Evolutionary conservation across 345 rosid genomes (phyloP).

Genomic region (Populus deltoides): DNA sequence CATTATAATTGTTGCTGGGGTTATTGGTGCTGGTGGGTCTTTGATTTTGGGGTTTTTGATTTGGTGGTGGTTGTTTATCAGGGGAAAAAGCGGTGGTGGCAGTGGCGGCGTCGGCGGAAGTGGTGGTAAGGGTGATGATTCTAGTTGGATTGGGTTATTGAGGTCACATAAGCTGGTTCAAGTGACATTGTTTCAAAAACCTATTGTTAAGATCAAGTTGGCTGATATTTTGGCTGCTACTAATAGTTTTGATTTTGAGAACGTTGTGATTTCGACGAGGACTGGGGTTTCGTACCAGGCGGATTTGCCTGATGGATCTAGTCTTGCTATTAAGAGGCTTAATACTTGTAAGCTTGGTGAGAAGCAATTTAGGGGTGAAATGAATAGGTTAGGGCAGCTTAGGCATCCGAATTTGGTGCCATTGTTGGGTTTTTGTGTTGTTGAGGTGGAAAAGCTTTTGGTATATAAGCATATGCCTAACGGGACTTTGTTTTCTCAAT

Average conservation of each 20-base stretch:
- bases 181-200: slow-evolving; percentile 87
- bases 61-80: slow-evolving; percentile 84
- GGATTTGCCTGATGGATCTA: slow-evolving; percentile 82
- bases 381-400: slow-evolving; percentile 66
- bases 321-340: slow-evolving; percentile 72
- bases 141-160: slow-evolving; percentile 56
- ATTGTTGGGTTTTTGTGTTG: slow-evolving; percentile 77
- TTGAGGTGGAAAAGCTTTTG: slow-evolving; percentile 75
- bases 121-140: slow-evolving; percentile 31
- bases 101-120: slow-evolving; percentile 21
- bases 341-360: slow-evolving; percentile 56
- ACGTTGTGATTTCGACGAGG: slow-evolving; percentile 50
- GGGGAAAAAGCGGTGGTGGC: slow-evolving; percentile 32
- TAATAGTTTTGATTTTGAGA: slow-evolving; percentile 54
- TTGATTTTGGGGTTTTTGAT: slow-evolving; percentile 69
- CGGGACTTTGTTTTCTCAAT: slow-evolving; percentile 62
- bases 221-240: slow-evolving; percentile 86
- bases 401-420: slow-evolving; percentile 88
- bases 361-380: slow-evolving; percentile 72
- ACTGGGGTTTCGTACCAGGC: slow-evolving; percentile 81
- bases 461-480: slow-evolving; percentile 80
- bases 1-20: slow-evolving; percentile 77
- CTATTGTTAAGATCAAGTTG: slow-evolving; percentile 73
- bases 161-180: slow-evolving; percentile 62
- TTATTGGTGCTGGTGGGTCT: slow-evolving; percentile 78